Percentiles rank a stretch among this genome's conserved stretches.
These are phyloP conservation scores for Botrytis fabae DNA, from an alignment of 2,329 filamentous ascomycete genomes.

Conservation along the genomic window DNA sequence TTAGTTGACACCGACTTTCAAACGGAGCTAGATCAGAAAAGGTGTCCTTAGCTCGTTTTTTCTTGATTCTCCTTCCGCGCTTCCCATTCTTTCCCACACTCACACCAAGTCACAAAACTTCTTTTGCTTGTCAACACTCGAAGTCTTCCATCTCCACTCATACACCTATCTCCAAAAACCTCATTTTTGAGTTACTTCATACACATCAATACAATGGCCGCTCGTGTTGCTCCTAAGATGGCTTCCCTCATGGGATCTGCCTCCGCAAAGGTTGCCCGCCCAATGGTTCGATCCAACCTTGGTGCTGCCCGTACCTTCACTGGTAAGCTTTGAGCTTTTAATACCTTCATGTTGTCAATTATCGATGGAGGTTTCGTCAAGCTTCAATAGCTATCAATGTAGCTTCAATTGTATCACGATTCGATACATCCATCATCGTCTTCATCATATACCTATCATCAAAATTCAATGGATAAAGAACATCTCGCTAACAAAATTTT, in stretches of 20 bases:
- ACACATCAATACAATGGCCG: conserved; percentile 70
- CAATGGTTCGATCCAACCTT: conserved; percentile 66
- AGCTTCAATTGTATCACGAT: conserved; percentile 16
- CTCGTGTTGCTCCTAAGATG: conserved; percentile 76
- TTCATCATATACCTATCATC: neutral
- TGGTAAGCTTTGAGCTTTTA: conserved; percentile 53
- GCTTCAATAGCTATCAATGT: neutral
- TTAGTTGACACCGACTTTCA: conserved; percentile 17
- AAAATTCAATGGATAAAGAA: conserved; percentile 23
- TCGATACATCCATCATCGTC: conserved; percentile 7
- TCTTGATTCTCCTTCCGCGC: conserved; percentile 21
- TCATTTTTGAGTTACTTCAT: conserved; percentile 26
- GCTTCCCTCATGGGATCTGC: conserved; percentile 65
- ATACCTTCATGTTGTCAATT: conserved; percentile 22
- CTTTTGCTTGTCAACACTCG: conserved; percentile 20
- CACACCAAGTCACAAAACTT: conserved; percentile 19
- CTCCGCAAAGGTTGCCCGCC: conserved; percentile 73
- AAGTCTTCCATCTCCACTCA: conserved; percentile 23
- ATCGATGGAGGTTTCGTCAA: conserved; percentile 19
- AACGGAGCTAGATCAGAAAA: conserved; percentile 18
- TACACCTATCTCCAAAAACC: conserved; percentile 24
- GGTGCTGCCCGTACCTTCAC: conserved; percentile 71
- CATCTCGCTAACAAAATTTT: conserved; percentile 35
- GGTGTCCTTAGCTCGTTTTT: conserved; percentile 21
- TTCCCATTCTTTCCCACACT: conserved; percentile 20